Evolutionary conservation across 805 yeast species (phyloP).

Genomic region (Wickerhamomyces rabaulensis): DNA sequence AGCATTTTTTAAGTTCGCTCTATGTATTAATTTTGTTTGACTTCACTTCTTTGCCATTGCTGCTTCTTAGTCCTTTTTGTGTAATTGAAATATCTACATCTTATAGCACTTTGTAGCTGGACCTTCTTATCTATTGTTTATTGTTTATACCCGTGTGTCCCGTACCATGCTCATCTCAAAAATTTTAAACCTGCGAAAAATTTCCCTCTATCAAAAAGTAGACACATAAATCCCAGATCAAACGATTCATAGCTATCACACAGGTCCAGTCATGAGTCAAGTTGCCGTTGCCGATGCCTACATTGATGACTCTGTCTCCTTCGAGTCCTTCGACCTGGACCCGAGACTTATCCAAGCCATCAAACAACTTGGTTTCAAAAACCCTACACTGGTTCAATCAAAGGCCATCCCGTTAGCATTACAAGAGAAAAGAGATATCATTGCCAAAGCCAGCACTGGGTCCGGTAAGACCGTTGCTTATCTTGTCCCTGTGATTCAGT

Average conservation of each 20-base stretch:
- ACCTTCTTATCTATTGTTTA: too few species aligned
- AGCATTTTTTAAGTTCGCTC: neutral
- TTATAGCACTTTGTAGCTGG: too few species aligned
- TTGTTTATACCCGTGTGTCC: neutral
- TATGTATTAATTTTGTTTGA: neutral
- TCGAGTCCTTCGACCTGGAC: slow-evolving; percentile 77
- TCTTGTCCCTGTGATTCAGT: slow-evolving; percentile 78
- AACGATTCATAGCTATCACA: neutral
- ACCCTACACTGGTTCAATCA: slow-evolving; percentile 89
- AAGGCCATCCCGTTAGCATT: slow-evolving; percentile 90
- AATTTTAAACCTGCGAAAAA: neutral
- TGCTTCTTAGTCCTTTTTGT: too few species aligned
- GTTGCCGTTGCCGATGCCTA: slow-evolving; percentile 61
- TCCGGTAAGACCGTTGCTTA: slow-evolving; percentile 95
- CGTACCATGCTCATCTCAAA: neutral
- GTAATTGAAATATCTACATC: neutral
- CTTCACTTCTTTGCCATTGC: too few species aligned
- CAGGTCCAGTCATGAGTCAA: slow-evolving; percentile 14
- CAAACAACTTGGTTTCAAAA: slow-evolving; percentile 68
- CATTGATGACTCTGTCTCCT: slow-evolving; percentile 62
- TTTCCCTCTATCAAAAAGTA: neutral
- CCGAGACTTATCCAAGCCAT: slow-evolving; percentile 81
- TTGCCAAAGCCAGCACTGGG: slow-evolving; percentile 93
- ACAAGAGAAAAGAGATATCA: slow-evolving; percentile 84
- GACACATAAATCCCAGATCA: neutral